Base-by-base conservation (phyloP, 2,329 filamentous ascomycete species). In the Cladorrhinum sp. region DNA sequence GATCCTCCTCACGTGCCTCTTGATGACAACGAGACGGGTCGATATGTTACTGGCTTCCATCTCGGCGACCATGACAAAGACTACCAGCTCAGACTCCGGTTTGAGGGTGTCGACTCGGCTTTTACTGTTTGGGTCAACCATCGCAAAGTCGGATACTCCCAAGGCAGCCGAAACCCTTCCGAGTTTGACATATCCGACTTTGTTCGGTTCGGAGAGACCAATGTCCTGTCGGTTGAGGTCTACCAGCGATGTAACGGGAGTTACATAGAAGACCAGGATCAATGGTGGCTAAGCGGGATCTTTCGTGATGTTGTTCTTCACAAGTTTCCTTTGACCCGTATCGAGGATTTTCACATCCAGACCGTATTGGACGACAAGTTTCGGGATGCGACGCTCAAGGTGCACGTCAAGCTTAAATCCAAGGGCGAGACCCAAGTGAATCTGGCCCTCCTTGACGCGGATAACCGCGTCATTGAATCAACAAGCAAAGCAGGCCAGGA, bases 111-210 rank as follows among this genome's bases (percentile, higher is more conserved):
- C 0, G 89, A 92, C 68, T 84, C 86, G 50, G 84, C 88, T 0
- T 92, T 89, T 65, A 85, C 88, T 65, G 77, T 91, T 1, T 91
- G 85, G 81, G 70, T 92, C 2, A 92, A 92, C 67, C 86, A 87
- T 0, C 73, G 77, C 10, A 76, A 86, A 52, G 80, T 91, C 7
- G 89, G 89, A 1, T 92, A 92, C 69, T 86, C 85, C 1, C 88
- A 92, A 69, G 89, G 89, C 1, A 85, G 86, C 3, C 79, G 89
- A 20, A 91, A 92, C 63, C 85, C 89, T 0, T 84, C 84, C 26
- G 89, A 92, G 65, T 92, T 91, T 64, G 89, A 92, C 65, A 78
- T 92, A 5, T 86, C 87, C 0, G 65, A 75, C 0, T 73, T 79
- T 30, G 74, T 90, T 1, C 70, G 74, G 1, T 46, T 73, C 2